Evolutionary conservation across 495 filamentous ascomycete species (phyloP).

Genomic region (Cercophora sp.): DNA sequence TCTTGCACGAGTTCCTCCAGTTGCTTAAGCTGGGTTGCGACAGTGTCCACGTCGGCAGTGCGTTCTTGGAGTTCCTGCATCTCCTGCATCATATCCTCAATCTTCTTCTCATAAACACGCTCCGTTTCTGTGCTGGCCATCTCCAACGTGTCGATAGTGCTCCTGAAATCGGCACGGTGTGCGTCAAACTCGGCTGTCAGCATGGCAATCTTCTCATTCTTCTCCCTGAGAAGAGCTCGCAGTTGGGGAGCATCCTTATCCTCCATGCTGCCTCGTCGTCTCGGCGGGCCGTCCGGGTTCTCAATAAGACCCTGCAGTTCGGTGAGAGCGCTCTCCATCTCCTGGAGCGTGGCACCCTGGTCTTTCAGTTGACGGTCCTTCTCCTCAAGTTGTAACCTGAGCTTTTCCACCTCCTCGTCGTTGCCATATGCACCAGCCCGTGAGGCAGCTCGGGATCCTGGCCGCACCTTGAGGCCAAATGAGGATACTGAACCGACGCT

Average conservation of each 20-base stretch:
- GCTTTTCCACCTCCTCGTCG: constrained; percentile 64
- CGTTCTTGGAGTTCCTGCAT: constrained; percentile 75
- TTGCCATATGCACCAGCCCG: constrained; percentile 28
- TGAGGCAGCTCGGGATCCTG: constrained; percentile 35
- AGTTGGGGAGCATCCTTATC: constrained; percentile 74
- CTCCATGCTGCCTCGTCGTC: constrained; percentile 56
- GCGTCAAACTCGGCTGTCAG: constrained; percentile 92
- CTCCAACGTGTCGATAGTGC: constrained; percentile 94
- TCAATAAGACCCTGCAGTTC: constrained; percentile 71
- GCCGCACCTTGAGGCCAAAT: constrained; percentile 45
- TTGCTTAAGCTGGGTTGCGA: constrained; percentile 87
- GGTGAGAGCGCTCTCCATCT: constrained; percentile 76
- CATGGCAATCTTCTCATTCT: constrained; percentile 92
- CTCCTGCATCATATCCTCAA: constrained; percentile 85
- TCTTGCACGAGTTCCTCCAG: constrained; percentile 94
- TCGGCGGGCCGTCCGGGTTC: constrained; percentile 39
- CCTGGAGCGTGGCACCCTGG: constrained; percentile 71
- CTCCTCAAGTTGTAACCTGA: constrained; percentile 70
- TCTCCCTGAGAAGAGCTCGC: constrained; percentile 79
- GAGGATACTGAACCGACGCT: constrained; percentile 44
- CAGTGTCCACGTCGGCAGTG: constrained; percentile 83
- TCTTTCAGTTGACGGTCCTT: constrained; percentile 83
- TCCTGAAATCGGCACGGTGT: constrained; percentile 92
- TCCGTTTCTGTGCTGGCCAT: constrained; percentile 95
- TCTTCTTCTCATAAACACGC: constrained; percentile 89